Conservation (phyloP, 2,329 filamentous ascomycete genomes). For the Hypoxylon sp. region DNA sequence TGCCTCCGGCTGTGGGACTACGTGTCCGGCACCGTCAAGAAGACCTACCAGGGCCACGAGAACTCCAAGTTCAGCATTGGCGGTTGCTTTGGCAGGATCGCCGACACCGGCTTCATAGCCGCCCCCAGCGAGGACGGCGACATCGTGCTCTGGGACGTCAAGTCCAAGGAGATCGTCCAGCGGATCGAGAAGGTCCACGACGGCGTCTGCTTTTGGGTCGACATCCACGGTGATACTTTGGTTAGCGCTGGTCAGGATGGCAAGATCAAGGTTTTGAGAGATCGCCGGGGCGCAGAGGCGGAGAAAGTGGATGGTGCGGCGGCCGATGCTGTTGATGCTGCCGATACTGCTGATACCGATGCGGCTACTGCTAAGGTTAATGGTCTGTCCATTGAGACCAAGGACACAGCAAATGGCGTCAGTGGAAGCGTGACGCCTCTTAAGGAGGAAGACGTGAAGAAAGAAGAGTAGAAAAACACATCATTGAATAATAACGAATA, state of each 20-base stretch:
- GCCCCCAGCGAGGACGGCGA: slow-evolving; percentile 89
- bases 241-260: slow-evolving; percentile 66
- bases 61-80: slow-evolving; percentile 88
- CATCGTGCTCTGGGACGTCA: slow-evolving; percentile 90
- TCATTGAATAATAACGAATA: too few species aligned
- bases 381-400: slow-evolving; percentile 1
- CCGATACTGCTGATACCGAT: neutral
- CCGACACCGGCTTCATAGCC: slow-evolving; percentile 68
- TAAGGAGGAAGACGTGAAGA: slow-evolving; percentile 51
- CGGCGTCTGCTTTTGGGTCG: slow-evolving; percentile 72
- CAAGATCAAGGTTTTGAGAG: slow-evolving; percentile 59
- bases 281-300: slow-evolving; percentile 32
- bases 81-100: slow-evolving; percentile 79
- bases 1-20: slow-evolving; percentile 96
- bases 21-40: slow-evolving; percentile 87
- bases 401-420: slow-evolving; percentile 49
- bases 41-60: slow-evolving; percentile 93
- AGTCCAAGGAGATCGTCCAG: slow-evolving; percentile 84
- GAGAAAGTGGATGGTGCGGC: neutral
- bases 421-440: slow-evolving; percentile 61
- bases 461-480: slow-evolving; percentile 43
- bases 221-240: slow-evolving; percentile 65
- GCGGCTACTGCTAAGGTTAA: neutral
- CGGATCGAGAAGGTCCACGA: slow-evolving; percentile 60
- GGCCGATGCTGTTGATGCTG: too few species aligned